phyloP scores from a whole-genome alignment of 805 yeast genomes.

The Kazachstania martiniae region DNA sequence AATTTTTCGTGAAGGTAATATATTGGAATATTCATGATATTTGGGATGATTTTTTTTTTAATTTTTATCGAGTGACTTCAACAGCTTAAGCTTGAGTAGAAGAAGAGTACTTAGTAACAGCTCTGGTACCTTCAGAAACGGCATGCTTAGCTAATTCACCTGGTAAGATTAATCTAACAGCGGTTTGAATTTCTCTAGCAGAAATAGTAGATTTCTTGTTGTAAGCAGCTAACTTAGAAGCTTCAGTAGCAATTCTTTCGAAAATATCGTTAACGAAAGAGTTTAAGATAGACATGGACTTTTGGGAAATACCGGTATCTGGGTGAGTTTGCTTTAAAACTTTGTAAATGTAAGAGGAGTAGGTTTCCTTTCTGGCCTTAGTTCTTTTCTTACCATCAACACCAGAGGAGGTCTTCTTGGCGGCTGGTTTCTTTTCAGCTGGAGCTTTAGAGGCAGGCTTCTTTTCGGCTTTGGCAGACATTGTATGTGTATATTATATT shows the following conservation, averaged over 20 bases:
- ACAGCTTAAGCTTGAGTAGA: slow-evolving; percentile 34
- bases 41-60: not conserved
- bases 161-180: slow-evolving; percentile 94
- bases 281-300: slow-evolving; percentile 98
- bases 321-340: slow-evolving; percentile 98
- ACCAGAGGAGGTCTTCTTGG: slow-evolving; percentile 82
- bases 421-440: slow-evolving; percentile 45
- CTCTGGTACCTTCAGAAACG: slow-evolving; percentile 97
- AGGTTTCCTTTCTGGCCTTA: slow-evolving; percentile 95
- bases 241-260: slow-evolving; percentile 96
- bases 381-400: slow-evolving; percentile 82
- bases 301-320: slow-evolving; percentile 98
- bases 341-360: slow-evolving; percentile 96
- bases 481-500: slow-evolving; percentile 22
- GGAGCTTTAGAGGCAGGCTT: slow-evolving; percentile 32
- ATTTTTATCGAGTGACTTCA: slow-evolving; percentile 2
- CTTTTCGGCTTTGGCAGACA: slow-evolving; percentile 58
- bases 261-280: slow-evolving; percentile 96
- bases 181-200: slow-evolving; percentile 97
- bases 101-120: slow-evolving; percentile 92
- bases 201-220: slow-evolving; percentile 97
- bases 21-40: too few relatives aligned
- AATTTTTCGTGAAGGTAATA: too few relatives aligned
- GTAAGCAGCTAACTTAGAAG: slow-evolving; percentile 97
- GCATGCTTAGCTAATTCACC: slow-evolving; percentile 99